Conservation (phyloP, 768 basidiomycete genomes). For the Panaeolus papilionaceus region DNA sequence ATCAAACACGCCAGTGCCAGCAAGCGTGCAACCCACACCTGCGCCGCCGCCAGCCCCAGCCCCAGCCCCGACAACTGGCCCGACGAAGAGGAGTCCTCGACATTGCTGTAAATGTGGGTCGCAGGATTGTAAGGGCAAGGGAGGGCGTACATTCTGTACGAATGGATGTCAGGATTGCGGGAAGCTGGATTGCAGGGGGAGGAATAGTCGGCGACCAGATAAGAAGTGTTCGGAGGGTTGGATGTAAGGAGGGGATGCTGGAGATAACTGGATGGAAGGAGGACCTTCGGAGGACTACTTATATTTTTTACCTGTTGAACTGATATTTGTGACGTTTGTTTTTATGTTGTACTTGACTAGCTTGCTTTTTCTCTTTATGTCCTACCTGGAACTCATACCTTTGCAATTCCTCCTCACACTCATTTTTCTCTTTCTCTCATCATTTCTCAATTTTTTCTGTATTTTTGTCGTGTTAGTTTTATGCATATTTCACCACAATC, state of each 20-base stretch:
- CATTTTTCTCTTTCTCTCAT: constrained; percentile 18
- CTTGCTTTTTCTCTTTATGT: not conserved
- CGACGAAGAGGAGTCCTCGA: constrained; percentile 63
- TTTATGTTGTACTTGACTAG: constrained; percentile 7
- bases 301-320: not conserved
- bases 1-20: constrained; percentile 5
- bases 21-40: not conserved
- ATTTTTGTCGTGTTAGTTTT: constrained; percentile 3
- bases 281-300: not conserved
- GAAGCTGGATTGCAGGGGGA: constrained; percentile 77
- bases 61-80: constrained; percentile 14
- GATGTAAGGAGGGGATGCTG: constrained; percentile 29
- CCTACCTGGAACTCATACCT: constrained; percentile 4
- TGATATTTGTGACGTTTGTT: not conserved
- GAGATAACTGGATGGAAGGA: not conserved
- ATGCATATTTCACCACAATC: not conserved
- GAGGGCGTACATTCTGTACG: constrained; percentile 74
- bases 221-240: constrained; percentile 71
- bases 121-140: constrained; percentile 84
- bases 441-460: not conserved
- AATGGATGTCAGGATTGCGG: constrained; percentile 85
- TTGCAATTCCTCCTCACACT: not conserved
- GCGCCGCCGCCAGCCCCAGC: not conserved
- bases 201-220: constrained; percentile 80
- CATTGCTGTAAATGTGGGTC: constrained; percentile 87